Evolutionary conservation across 75 land plant species (phyloP), one percentile per base, ranked within the genome.

Genomic region (Ceratopteris richardii): DNA sequence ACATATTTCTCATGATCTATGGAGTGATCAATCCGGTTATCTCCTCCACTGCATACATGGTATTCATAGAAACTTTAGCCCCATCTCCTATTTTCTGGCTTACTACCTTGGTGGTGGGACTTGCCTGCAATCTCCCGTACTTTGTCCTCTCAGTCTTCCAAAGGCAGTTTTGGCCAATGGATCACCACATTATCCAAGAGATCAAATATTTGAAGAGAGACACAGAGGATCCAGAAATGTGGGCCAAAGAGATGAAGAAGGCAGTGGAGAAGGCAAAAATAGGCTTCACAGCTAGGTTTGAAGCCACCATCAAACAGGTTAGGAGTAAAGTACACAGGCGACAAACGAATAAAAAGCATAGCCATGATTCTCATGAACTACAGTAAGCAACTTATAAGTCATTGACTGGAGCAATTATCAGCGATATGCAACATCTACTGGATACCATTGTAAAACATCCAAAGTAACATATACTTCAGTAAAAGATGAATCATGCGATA

Each of bases 121-220:
- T 71, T 2, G 75, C 63, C 25, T 79, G 79, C 37, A 60, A 72
- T 0, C 58, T 91, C 18, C 97, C 93, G 0, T 91, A 87, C 71
- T 65, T 77, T 41, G 41, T 57, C 5, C 74, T 79, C 60, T 51
- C 76, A 24, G 66, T 68, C 36, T 70, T 72, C 66, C 86, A 84
- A 57, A 36, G 86, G 25, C 19, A 54, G 10, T 82, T 82, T 60
- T 51, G 69, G 48, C 97, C 97, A 0, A 77, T 82, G 86, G 97
- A 92, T 54, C 78, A 92, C 56, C 97, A 88, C 29, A 54, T 92
- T 29, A 77, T 92, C 20, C 97, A 88, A 58, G 97, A 92, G 62
- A 92, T 92, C 21, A 94, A 79, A 39, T 67, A 77, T 48, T 67
- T 57, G 62, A 69, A 63, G 72, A 79, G 79, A 63, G 86, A 91